Evolutionary conservation across 2,329 filamentous ascomycete genomes (phyloP), one percentile per base, ranked within the genome.

Genomic region (Allantophomopsis cytisporea): DNA sequence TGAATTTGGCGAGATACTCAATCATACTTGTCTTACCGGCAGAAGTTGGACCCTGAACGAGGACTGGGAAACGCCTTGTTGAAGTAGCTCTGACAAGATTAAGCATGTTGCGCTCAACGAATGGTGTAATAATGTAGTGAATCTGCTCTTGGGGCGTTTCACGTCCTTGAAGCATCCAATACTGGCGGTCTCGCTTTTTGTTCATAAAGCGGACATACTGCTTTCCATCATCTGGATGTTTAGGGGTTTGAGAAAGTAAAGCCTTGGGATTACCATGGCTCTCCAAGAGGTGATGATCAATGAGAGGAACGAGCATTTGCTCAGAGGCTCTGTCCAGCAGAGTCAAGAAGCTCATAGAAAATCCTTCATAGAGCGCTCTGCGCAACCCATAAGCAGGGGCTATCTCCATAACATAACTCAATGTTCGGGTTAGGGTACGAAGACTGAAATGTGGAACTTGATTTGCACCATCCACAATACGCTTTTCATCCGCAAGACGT

Each of bases 21-120:
- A 98, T 94, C 91, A 99, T 98, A 60, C 89, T 96, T 0, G 91
- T 99, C 61, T 99, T 99, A 47, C 91, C 91, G 11, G 89, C 84
- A 5, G 93, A 98, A 0, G 91, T 99, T 11, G 93, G 91, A 3
- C 91, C 91, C 59, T 99, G 91, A 15, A 99, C 83, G 8, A 99
- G 69, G 37, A 99, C 85, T 1, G 91, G 93, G 56, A 94, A 98
- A 37, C 83, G 76, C 30, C 87, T 69, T 4, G 89, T 98, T 1
- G 89, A 96, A 13, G 87, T 87, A 3, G 91, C 93, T 53, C 93
- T 75, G 10, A 96, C 89, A 20, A 99, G 64, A 51, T 98, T 98
- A 49, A 95, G 76, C 47, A 99, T 69, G 48, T 99, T 99, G 38
- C 85, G 80, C 60, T 94, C 84, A 16, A 99, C 86, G 45, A 94